Conservation (phyloP, 179 eudicot genomes). For the Amaranthus tricolor region DNA sequence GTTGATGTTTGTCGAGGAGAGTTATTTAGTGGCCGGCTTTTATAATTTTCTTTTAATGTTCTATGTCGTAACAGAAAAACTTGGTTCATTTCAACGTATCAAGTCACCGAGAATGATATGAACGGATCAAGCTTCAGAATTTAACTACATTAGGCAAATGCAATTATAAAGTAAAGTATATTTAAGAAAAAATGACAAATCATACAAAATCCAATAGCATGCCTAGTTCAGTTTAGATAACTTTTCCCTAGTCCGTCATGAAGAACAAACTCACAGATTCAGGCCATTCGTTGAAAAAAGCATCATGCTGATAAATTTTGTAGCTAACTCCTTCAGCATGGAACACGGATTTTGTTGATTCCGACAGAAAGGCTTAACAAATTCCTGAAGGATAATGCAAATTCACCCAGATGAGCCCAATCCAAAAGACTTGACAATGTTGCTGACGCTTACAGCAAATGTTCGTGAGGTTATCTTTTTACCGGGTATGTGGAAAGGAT, state of each 20-base stretch:
- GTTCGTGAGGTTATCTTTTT: conserved; percentile 88
- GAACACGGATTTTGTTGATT: neutral
- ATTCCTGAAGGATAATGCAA: neutral
- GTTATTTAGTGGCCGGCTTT: neutral
- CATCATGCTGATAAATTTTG: neutral
- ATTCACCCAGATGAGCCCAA: conserved; percentile 57
- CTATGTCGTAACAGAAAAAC: neutral
- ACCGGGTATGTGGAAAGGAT: conserved; percentile 97
- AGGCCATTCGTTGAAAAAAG: conserved; percentile 2
- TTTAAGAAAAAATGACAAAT: neutral
- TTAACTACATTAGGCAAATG: neutral
- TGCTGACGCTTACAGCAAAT: conserved; percentile 76
- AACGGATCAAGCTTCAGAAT: neutral
- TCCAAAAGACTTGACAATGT: conserved; percentile 84
- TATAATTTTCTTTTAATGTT: neutral
- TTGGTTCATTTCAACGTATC: neutral
- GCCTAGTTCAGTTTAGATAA: conserved; percentile 5
- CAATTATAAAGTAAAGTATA: neutral
- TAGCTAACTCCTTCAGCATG: neutral
- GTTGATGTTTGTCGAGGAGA: neutral
- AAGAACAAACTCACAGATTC: neutral
- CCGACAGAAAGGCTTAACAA: conserved; percentile 11
- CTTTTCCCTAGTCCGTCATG: neutral
- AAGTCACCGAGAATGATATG: neutral
- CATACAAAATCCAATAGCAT: neutral